Percentiles rank a stretch among this genome's conserved stretches.
These are phyloP conservation scores for Rhodotorula sp. DNA, from an alignment of 1,284 basidiomycete species.

Conservation along the genomic window DNA sequence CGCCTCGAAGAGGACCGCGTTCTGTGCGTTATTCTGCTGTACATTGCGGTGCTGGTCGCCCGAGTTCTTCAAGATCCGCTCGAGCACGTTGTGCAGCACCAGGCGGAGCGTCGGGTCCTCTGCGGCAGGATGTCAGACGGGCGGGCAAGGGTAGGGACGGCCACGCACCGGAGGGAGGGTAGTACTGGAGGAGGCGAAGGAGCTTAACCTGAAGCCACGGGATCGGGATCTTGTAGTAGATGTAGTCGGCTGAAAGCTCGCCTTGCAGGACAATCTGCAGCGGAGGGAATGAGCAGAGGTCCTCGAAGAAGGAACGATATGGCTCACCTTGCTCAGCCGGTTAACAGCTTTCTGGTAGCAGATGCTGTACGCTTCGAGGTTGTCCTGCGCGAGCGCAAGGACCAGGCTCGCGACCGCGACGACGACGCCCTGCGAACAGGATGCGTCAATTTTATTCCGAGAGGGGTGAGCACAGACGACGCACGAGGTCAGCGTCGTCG, in stretches of 20 bases:
- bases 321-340: slow-evolving; percentile 74
- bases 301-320: neutral
- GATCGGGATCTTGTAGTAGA: slow-evolving; percentile 96
- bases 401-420: slow-evolving; percentile 90
- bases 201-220: slow-evolving; percentile 99
- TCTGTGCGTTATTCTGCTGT: slow-evolving; percentile 98
- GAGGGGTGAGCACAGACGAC: slow-evolving; percentile 28
- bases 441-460: too few species aligned
- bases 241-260: slow-evolving; percentile 83
- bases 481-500: slow-evolving; percentile 84
- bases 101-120: slow-evolving; percentile 79
- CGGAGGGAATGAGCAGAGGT: slow-evolving; percentile 10
- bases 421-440: slow-evolving; percentile 73
- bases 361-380: slow-evolving; percentile 82
- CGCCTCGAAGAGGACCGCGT: slow-evolving; percentile 97
- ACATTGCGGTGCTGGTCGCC: slow-evolving; percentile 91
- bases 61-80: slow-evolving; percentile 90
- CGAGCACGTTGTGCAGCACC: slow-evolving; percentile 79
- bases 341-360: slow-evolving; percentile 95
- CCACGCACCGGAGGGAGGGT: slow-evolving; percentile 78
- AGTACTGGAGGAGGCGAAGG: slow-evolving; percentile 89
- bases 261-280: slow-evolving; percentile 81
- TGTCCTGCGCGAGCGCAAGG: slow-evolving; percentile 92
- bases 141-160: neutral
- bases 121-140: slow-evolving; percentile 46